phyloP scores from a whole-genome alignment of 768 basidiomycete species.

The Podaxis sp. region DNA sequence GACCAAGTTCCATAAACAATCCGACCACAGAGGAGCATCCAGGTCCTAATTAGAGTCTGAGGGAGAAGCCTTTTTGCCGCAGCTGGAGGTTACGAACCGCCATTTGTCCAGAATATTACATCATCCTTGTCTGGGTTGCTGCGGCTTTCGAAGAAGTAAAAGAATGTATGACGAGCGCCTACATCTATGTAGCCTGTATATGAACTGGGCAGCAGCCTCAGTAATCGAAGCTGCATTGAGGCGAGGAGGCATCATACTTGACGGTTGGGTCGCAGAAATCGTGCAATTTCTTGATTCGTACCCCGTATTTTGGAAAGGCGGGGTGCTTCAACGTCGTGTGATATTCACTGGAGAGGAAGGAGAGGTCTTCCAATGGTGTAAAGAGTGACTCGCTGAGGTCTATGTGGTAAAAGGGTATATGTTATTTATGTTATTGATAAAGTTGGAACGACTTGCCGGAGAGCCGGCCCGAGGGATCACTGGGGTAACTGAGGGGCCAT shows the following conservation, averaged over 20 bases:
- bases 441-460: background rate
- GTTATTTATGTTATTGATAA: slow-evolving; percentile 16
- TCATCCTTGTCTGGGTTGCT: slow-evolving; percentile 57
- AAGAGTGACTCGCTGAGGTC: slow-evolving; percentile 18
- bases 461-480: background rate
- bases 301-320: slow-evolving; percentile 44
- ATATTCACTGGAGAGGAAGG: slow-evolving; percentile 25
- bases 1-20: slow-evolving; percentile 32
- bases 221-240: slow-evolving; percentile 7
- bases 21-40: slow-evolving; percentile 10
- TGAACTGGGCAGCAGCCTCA: slow-evolving; percentile 26
- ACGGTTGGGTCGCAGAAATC: slow-evolving; percentile 56
- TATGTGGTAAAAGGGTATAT: slow-evolving; percentile 19
- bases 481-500: background rate
- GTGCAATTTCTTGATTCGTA: slow-evolving; percentile 52
- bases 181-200: slow-evolving; percentile 71
- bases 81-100: slow-evolving; percentile 26
- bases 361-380: slow-evolving; percentile 29
- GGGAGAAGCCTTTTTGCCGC: background rate
- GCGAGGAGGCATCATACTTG: slow-evolving; percentile 26
- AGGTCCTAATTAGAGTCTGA: background rate
- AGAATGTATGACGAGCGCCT: slow-evolving; percentile 59
- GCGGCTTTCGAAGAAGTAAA: slow-evolving; percentile 78
- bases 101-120: slow-evolving; percentile 54
- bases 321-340: slow-evolving; percentile 42